Base-by-base conservation (phyloP, 2,329 filamentous ascomycete species). In the Diaporthe velutina region DNA sequence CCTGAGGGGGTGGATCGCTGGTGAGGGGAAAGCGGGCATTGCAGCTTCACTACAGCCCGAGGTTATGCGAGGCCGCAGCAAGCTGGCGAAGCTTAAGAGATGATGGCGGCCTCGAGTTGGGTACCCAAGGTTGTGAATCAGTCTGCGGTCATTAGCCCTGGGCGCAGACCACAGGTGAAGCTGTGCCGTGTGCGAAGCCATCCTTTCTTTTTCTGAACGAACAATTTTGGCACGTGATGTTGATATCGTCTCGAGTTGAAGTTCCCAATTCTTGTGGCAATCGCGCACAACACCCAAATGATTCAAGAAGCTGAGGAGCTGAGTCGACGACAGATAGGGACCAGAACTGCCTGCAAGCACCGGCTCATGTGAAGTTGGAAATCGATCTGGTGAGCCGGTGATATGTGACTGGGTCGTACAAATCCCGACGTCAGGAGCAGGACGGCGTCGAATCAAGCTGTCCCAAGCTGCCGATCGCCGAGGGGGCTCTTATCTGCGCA, bases 1-100 rank as follows among this genome's bases (percentile, higher is more conserved):
- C 8, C 30, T 22, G 30, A 25, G 35, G 30, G 15, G 33, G 33
- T 35, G 22, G 45, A 52, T n/a, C 45, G 45, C 22, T 19, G 64
- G 64, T 67, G 64, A 67, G 64, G 64, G 64, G 64, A 67, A 67
- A 67, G 45, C 33, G 45, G 45, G 45, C 33, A 67, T 13, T 17
- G 8, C 33, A 67, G 64, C 12, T 28, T 67, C 13, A 38, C 22
- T 6, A n/a, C 8, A 38, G 30, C 15, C 30, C 45, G 64, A 67
- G 45, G 28, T 28, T 19, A 4, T 15, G 64, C 42, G 33, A 38
- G 30, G 19, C 13, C 2, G 22, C 30, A 28, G 8, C 30, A n/a
- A 22, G 28, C 3, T 35, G 19, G 42, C n/a, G 40, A 67, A 35
- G 45, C 61, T n/a, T 25, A 15, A 12, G 28, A 25, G 30, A n/a